phyloP scores from a whole-genome alignment of 139 green algal genomes.

The Eudorina sp. region DNA sequence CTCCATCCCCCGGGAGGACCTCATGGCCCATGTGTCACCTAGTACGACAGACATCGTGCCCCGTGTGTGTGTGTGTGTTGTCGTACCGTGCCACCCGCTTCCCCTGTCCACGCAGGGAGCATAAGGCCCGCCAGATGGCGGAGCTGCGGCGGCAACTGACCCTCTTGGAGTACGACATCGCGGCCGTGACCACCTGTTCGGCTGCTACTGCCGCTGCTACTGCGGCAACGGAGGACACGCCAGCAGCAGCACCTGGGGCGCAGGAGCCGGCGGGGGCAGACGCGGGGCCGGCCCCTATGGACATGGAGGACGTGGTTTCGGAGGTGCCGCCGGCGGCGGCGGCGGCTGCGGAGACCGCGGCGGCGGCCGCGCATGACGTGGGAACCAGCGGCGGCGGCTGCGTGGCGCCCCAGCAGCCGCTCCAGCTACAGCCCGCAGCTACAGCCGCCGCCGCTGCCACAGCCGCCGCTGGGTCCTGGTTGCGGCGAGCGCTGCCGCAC shows the following conservation, averaged over 20 bases:
- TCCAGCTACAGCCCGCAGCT: background rate
- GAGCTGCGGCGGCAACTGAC: constrained; percentile 73
- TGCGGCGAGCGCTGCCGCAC: constrained; percentile 17
- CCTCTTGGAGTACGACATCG: constrained; percentile 75
- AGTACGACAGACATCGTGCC: no score
- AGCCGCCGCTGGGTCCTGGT: background rate
- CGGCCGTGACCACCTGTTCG: constrained; percentile 46
- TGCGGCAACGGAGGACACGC: background rate
- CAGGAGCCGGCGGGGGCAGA: no score
- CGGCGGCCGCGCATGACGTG: background rate
- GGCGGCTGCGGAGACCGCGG: background rate
- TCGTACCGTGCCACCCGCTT: no score
- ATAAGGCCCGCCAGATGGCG: constrained; percentile 43
- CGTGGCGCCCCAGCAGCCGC: background rate
- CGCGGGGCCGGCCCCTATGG: background rate
- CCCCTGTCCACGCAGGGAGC: constrained; percentile 48
- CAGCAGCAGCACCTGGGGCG: background rate
- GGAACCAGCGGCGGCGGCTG: background rate
- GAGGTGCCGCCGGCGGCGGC: background rate
- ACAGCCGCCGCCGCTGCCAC: background rate
- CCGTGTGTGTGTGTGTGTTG: no score
- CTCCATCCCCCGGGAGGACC: no score
- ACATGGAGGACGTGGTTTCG: background rate
- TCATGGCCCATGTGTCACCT: no score
- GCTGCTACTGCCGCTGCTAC: background rate